A percentile compares a stretch with the other conserved stretches of the same genome.
phyloP scores from a whole-genome alignment of 208 protist species.

The Crithidia thermophila region DNA sequence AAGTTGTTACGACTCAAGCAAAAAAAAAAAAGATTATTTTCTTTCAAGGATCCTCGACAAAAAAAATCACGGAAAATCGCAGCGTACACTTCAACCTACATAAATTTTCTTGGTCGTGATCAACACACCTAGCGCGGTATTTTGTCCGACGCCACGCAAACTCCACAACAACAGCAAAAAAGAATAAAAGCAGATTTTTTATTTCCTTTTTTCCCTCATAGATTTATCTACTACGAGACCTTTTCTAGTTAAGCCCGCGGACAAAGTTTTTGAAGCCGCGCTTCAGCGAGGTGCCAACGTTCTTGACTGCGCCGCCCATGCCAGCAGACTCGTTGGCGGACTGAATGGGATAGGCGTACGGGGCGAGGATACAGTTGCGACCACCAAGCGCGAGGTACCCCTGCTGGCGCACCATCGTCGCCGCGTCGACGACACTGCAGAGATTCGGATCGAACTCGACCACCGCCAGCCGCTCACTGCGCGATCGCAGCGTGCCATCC shows the following conservation, averaged over 20 bases:
- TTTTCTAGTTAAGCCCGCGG: slow-evolving; percentile 54
- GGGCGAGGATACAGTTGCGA: slow-evolving; percentile 46
- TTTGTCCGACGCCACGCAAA: no score
- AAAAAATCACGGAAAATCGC: no score
- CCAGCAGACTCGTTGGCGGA: slow-evolving; percentile 25
- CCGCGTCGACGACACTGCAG: slow-evolving; percentile 47
- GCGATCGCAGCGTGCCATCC: slow-evolving; percentile 13
- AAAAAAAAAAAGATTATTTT: no score
- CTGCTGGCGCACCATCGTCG: slow-evolving; percentile 43
- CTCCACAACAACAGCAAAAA: no score
- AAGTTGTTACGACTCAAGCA: no score
- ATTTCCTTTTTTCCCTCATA: neutral
- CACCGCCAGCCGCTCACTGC: slow-evolving; percentile 51
- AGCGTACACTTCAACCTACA: no score
- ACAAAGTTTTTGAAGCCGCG: slow-evolving; percentile 78
- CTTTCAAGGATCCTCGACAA: no score
- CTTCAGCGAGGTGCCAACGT: slow-evolving; percentile 64
- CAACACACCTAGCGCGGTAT: no score
- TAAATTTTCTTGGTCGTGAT: no score
- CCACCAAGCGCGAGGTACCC: slow-evolving; percentile 39
- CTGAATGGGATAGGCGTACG: slow-evolving; percentile 66
- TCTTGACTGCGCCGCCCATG: slow-evolving; percentile 48
- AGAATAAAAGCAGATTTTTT: neutral
- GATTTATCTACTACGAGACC: no score
- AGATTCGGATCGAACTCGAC: slow-evolving; percentile 70